A percentile compares a stretch with the other conserved stretches of the same genome.
These are phyloP conservation scores for Plasmodium yoelii DNA, from an alignment of 169 alveolate species.

Conservation along the genomic window DNA sequence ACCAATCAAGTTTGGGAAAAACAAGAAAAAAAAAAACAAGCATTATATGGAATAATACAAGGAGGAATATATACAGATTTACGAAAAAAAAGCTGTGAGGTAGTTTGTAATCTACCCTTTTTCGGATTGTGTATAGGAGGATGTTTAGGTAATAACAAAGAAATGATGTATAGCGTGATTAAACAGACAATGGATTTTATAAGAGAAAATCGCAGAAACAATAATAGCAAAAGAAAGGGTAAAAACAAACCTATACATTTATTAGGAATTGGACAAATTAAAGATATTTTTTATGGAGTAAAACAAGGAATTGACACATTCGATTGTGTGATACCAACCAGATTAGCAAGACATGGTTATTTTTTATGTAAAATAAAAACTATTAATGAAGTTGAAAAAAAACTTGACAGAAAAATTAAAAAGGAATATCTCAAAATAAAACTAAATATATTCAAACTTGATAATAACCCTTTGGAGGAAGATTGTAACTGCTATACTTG, in stretches of 20 bases:
- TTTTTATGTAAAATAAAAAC: constrained; percentile 94
- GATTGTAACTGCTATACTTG: constrained; percentile 95
- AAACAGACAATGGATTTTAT: constrained; percentile 77
- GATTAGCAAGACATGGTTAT: constrained; percentile 95
- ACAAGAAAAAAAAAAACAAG: constrained; percentile 89
- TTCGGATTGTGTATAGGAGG: constrained; percentile 99
- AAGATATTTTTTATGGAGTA: constrained; percentile 95
- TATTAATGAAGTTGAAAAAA: constrained; percentile 26
- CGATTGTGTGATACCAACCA: constrained; percentile 99
- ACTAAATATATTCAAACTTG: constrained; percentile 35
- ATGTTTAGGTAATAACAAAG: constrained; percentile 83
- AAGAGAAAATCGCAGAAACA: background rate
- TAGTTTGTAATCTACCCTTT: constrained; percentile 88
- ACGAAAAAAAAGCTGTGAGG: constrained; percentile 80
- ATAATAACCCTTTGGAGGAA: constrained; percentile 92
- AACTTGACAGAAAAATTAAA: constrained; percentile 6
- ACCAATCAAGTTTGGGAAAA: constrained; percentile 21
- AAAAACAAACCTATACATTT: constrained; percentile 93
- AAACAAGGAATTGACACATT: constrained; percentile 99
- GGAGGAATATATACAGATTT: constrained; percentile 96
- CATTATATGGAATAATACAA: constrained; percentile 97
- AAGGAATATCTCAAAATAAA: constrained; percentile 53
- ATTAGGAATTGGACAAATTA: constrained; percentile 99
- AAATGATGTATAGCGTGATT: constrained; percentile 63
- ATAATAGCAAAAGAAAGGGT: no score